These are phyloP conservation scores for Neurospora sp. DNA, from an alignment of 495 filamentous ascomycete species.

Conservation along the genomic window DNA sequence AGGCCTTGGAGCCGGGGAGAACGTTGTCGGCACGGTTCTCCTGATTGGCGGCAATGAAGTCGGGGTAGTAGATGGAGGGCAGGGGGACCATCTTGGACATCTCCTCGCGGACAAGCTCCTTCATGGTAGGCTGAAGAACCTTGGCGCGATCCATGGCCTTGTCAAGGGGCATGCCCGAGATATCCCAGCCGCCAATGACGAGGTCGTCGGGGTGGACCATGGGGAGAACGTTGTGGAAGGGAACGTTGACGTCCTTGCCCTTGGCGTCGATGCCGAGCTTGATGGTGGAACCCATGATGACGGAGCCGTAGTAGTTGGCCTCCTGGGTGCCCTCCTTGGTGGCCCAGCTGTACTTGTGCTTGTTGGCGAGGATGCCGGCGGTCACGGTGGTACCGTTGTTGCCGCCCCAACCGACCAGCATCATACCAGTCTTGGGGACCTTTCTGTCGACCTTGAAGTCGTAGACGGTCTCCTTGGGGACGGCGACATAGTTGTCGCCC, in stretches of 20 bases:
- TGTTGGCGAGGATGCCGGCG: conserved; percentile 94
- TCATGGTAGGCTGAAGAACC: conserved; percentile 88
- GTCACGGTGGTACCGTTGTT: conserved; percentile 98
- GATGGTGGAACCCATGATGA: conserved; percentile 93
- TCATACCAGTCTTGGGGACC: conserved; percentile 86
- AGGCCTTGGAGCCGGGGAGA: conserved; percentile 73
- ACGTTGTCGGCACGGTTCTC: conserved; percentile 93
- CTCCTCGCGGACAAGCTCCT: conserved; percentile 80
- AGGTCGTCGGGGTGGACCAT: conserved; percentile 98
- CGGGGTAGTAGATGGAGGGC: conserved; percentile 95
- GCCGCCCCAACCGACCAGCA: conserved; percentile 97
- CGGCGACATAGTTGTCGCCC: conserved; percentile 68
- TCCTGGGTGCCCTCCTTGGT: conserved; percentile 76
- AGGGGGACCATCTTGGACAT: conserved; percentile 84
- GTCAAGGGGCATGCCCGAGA: conserved; percentile 79
- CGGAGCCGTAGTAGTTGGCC: conserved; percentile 96
- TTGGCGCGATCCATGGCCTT: conserved; percentile 91
- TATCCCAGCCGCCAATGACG: conserved; percentile 94
- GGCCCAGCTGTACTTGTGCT: conserved; percentile 77
- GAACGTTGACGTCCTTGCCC: conserved; percentile 91
- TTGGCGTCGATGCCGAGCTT: conserved; percentile 85
- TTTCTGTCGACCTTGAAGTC: conserved; percentile 96
- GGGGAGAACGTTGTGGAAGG: conserved; percentile 85
- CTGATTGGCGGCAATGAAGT: conserved; percentile 99
- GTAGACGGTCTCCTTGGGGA: conserved; percentile 81